A percentile compares a stretch with the other conserved stretches of the same genome.
phyloP scores from a whole-genome alignment of 805 yeast genomes.

The Barnettozyma sp. region DNA sequence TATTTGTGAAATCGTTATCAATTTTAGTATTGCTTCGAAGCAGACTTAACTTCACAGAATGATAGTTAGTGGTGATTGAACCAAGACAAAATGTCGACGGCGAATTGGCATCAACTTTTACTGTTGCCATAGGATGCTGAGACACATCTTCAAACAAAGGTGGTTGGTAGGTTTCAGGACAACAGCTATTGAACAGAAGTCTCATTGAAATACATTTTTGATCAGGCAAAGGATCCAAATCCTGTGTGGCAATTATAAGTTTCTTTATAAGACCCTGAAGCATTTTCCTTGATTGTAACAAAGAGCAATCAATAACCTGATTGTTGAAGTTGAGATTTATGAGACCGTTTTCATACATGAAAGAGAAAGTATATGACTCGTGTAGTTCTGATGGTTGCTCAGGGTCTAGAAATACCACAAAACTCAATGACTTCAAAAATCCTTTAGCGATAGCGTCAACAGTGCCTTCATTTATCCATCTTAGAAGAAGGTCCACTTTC shows the following conservation, averaged over 20 bases:
- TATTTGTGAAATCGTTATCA: slow-evolving; percentile 9
- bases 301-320: slow-evolving; percentile 10
- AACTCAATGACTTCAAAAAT: slow-evolving; percentile 37
- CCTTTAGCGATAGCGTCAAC: slow-evolving; percentile 37
- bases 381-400: slow-evolving; percentile 34
- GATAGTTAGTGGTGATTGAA: slow-evolving; percentile 26
- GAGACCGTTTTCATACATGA: slow-evolving; percentile 34
- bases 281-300: slow-evolving; percentile 35
- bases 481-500: slow-evolving; percentile 42
- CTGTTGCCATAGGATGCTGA: slow-evolving; percentile 28
- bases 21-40: slow-evolving; percentile 16
- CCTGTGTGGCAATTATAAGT: slow-evolving; percentile 47
- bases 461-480: slow-evolving; percentile 50
- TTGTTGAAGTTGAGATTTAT: slow-evolving; percentile 23
- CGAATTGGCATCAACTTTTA: slow-evolving; percentile 20
- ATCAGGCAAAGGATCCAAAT: slow-evolving; percentile 43
- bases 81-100: slow-evolving; percentile 23
- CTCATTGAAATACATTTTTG: slow-evolving; percentile 42
- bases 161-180: slow-evolving; percentile 46
- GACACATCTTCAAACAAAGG: slow-evolving; percentile 39
- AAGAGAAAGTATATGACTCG: slow-evolving; percentile 46
- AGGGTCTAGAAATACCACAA: slow-evolving; percentile 40
- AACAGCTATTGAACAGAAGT: slow-evolving; percentile 40
- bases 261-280: slow-evolving; percentile 44
- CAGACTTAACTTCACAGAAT: slow-evolving; percentile 27